phyloP scores from a whole-genome alignment of 2,329 filamentous ascomycete genomes.

The Colletotrichum navitas region DNA sequence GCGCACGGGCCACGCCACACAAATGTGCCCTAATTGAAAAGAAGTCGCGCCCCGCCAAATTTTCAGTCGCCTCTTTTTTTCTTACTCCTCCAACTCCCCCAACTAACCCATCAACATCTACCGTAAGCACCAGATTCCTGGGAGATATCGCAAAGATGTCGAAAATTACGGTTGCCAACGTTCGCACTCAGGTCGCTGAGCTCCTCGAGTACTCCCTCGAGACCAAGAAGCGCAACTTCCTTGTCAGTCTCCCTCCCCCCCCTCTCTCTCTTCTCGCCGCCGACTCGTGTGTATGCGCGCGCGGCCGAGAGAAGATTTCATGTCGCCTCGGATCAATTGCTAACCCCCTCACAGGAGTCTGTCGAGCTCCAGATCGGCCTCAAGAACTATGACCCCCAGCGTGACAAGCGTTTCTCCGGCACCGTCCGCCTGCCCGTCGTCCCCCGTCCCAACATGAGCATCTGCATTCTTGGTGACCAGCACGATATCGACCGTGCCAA shows the following conservation, averaged over 20 bases:
- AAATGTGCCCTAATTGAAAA: conserved; percentile 38
- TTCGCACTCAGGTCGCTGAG: conserved; percentile 93
- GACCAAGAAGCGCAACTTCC: conserved; percentile 98
- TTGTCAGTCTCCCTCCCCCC: conserved; percentile 58
- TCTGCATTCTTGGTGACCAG: conserved; percentile 82
- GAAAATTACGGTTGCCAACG: conserved; percentile 89
- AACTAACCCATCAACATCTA: conserved; percentile 37
- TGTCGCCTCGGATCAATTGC: background rate
- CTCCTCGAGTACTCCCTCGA: conserved; percentile 95
- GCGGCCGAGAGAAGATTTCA: background rate
- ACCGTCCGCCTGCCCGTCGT: conserved; percentile 95
- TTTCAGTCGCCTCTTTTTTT: conserved; percentile 3
- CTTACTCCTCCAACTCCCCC: conserved; percentile 27
- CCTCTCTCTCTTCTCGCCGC: background rate
- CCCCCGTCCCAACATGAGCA: conserved; percentile 90
- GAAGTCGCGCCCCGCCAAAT: conserved; percentile 36
- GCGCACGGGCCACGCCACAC: conserved; percentile 36
- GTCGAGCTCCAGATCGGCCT: conserved; percentile 93
- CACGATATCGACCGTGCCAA: conserved; percentile 99
- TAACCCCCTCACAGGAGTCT: conserved; percentile 65
- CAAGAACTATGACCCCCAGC: conserved; percentile 99
- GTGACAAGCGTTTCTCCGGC: conserved; percentile 99
- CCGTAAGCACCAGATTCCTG: conserved; percentile 44
- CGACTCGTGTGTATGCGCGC: background rate
- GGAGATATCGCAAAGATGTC: conserved; percentile 45